Evolutionary conservation across 176 grass and related monocot species (phyloP), one percentile per base, ranked within the genome.

Genomic region (Bothriochloa decipiens): DNA sequence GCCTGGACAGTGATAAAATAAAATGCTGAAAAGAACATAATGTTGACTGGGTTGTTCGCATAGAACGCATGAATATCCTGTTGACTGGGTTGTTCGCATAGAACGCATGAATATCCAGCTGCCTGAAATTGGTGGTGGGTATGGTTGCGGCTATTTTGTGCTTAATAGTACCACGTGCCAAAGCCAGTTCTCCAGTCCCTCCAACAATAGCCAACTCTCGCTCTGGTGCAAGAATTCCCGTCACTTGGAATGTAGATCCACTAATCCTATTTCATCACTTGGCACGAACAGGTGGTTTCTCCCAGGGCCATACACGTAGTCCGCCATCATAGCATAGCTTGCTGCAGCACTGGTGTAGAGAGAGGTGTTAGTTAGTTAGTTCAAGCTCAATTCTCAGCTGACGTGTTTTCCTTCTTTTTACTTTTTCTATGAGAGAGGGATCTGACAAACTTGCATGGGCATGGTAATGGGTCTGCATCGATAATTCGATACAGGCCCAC

Each of bases 201-300:
- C 75, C 75, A 15, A 77, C 22, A 40, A 77, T 62, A 25, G 75
- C 53, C 75, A 53, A 77, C 8, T 77, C 53, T 60, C 52, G 53
- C 1, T 7, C 22, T 26, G 20, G 20, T 40, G 32, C 20, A 41
- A 23, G 22, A 25, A 61, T 7, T 40, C 75, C 75, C 75, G 62
- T 77, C 22, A 77, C 75, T 77, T 77, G 74, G 7, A 77, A 22
- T 16, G 53, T 77, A 26, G 75, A 77, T 37, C 75, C 75, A 0
- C 4, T n/a, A 26, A 77, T 61, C 22, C 75, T 77, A 40, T 32
- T 77, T 40, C 29, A 32, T 32, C 29, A 36, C 35, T 5, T 5
- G 35, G 35, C 35, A 36, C 3, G 35, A 36, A 36, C 5, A 36
- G 35, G 35, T 36, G 35, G 35, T 36, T 36, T 5, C 2, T 3